A percentile compares a stretch with the other conserved stretches of the same genome.
phyloP scores from a whole-genome alignment of 768 basidiomycete species.

The Lyophyllum shimeji region DNA sequence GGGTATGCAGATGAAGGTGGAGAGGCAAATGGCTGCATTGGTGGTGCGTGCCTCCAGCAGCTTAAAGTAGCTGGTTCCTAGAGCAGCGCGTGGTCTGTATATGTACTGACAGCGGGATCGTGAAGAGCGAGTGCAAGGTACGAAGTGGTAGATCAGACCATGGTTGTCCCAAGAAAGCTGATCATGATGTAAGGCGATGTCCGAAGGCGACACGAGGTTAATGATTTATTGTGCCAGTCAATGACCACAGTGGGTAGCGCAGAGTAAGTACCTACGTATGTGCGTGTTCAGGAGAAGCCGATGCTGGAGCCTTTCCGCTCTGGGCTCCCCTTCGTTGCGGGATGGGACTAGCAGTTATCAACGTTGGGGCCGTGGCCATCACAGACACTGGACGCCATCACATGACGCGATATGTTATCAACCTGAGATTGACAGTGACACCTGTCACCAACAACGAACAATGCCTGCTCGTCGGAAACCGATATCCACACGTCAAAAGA shows the following conservation, averaged over 20 bases:
- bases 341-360: too few species aligned
- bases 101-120: neutral
- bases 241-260: too few species aligned
- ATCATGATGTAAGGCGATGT: slow-evolving; percentile 17
- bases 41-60: slow-evolving; percentile 1
- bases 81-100: neutral
- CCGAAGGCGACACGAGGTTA: slow-evolving; percentile 13
- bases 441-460: neutral
- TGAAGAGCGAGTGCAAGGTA: neutral
- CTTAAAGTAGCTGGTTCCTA: neutral
- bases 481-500: slow-evolving; percentile 67
- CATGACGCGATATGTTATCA: neutral
- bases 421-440: neutral
- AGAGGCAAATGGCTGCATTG: slow-evolving; percentile 22
- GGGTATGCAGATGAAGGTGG: slow-evolving; percentile 14
- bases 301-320: neutral
- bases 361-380: too few species aligned
- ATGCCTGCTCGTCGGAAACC: slow-evolving; percentile 51
- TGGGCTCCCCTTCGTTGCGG: too few species aligned
- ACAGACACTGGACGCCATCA: neutral
- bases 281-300: neutral
- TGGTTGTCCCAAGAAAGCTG: slow-evolving; percentile 9
- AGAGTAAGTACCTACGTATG: too few species aligned
- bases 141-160: slow-evolving; percentile 13
- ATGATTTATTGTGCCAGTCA: neutral